These are phyloP conservation scores for Cercospora zeina DNA, from an alignment of 2,329 filamentous ascomycete genomes.

Conservation along the genomic window DNA sequence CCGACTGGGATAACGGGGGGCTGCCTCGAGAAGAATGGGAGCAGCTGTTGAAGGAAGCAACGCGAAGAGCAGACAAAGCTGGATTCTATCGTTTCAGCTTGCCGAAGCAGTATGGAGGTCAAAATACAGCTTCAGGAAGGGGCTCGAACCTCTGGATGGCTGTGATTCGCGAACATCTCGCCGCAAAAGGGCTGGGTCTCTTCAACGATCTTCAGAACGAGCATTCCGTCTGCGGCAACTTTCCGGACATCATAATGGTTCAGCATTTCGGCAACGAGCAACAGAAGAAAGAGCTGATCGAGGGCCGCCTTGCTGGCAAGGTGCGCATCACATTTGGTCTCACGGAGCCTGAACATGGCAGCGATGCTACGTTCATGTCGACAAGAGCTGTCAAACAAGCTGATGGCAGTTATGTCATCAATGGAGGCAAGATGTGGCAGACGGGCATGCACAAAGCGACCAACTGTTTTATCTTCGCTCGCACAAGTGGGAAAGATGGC, in stretches of 20 bases:
- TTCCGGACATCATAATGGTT: slow-evolving; percentile 63
- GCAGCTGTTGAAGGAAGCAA: slow-evolving; percentile 52
- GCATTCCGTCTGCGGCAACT: slow-evolving; percentile 63
- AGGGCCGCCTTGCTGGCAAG: slow-evolving; percentile 54
- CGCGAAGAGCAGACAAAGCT: slow-evolving; percentile 57
- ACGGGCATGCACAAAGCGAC: slow-evolving; percentile 63
- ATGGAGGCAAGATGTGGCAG: slow-evolving; percentile 65
- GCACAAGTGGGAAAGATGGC: slow-evolving; percentile 57
- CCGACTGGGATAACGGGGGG: slow-evolving; percentile 60
- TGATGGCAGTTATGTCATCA: slow-evolving; percentile 55
- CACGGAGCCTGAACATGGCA: slow-evolving; percentile 63
- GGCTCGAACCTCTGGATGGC: slow-evolving; percentile 64
- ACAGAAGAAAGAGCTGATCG: slow-evolving; percentile 58
- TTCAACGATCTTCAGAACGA: slow-evolving; percentile 67
- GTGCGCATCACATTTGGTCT: slow-evolving; percentile 62
- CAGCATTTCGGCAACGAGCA: slow-evolving; percentile 59
- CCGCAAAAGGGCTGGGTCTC: slow-evolving; percentile 59
- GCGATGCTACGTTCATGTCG: slow-evolving; percentile 63
- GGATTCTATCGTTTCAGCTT: slow-evolving; percentile 63
- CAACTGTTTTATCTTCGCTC: slow-evolving; percentile 63
- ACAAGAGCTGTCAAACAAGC: slow-evolving; percentile 53
- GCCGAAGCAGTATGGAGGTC: slow-evolving; percentile 58
- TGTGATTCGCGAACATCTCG: slow-evolving; percentile 60
- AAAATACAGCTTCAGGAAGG: slow-evolving; percentile 46
- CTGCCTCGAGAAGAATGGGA: slow-evolving; percentile 63